Base-by-base conservation (phyloP, 495 filamentous ascomycete genomes). In the Aspergillus egyptiacus region DNA sequence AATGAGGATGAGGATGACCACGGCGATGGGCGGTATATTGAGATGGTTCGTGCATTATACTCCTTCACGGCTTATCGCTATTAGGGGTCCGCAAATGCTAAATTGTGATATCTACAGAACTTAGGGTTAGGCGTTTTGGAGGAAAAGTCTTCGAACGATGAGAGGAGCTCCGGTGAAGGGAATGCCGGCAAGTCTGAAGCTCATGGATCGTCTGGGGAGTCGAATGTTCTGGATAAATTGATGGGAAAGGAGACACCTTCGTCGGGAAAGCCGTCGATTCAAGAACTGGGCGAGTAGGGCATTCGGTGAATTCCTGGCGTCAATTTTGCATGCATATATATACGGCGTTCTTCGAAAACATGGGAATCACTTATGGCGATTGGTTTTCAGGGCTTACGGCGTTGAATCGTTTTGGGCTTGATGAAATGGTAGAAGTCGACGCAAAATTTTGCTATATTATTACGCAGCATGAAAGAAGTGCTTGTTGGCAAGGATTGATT, bases 41-140 rank as follows among this genome's bases (percentile, higher is more conserved):
- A 78, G 48, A 79, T 79, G 76, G 71, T 71, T 63, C 28, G 65
- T 50, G 20, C 19, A 6, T 7, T 17, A 32, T 51, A 14, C 15
- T 36, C 45, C 51, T 20, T 39, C 18, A 35, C 8, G 15, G 33
- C 14, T 35, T 17, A 3, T 19, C 13, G 13, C 30, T 8, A n/a
- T n/a, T n/a, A n/a, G n/a, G 11, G 15, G 9, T 48, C 5, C 6
- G 22, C 32, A 18, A 6, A 5, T 39, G 3, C 31, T 51, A 11
- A 51, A 14, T 11, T 2, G 7, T 5, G 2, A 20, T 7, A 6
- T 42, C 13, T 42, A 65, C 45, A 74, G 71, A 72, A 79, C 48
- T 60, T 79, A 17, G 76, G 76, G 0, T 54, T 79, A 8, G 76
- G 76, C 2, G 75, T 79, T 5, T 53, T 79, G 17, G 71, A 77